Evolutionary conservation across 2,329 filamentous ascomycete genomes (phyloP), one percentile per base, ranked within the genome.

Genomic region (Colletotrichum godetiae): DNA sequence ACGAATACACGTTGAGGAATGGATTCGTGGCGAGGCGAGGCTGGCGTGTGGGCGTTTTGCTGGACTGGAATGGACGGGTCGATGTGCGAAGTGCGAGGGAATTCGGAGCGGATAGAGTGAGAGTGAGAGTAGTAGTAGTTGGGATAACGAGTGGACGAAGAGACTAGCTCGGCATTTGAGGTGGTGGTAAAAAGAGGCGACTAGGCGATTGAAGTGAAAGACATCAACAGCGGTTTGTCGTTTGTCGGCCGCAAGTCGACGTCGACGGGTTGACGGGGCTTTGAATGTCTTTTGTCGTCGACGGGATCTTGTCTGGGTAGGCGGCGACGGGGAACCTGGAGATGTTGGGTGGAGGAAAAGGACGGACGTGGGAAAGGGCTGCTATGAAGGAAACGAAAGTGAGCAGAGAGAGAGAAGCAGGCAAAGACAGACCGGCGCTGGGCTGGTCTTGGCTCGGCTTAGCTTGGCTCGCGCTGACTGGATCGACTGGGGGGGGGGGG

Each of bases 101-200:
- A 61, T 60, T 61, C 46, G 57, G 57, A 13, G 65, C 49, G 68
- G 55, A 58, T 63, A 55, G 35, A 37, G 66, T 15, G 59, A 69
- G 68, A 69, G 70, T 59, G 67, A 60, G 62, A 46, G 60, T n/a
- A 42, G 61, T 49, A 53, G 31, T 22, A 35, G 37, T 37, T 60
- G 62, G 42, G 60, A 55, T 68, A 75, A 75, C 73, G 74, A 75
- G 73, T 75, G 74, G 66, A 75, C 59, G 56, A 73, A 49, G 74
- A 75, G 74, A 73, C 74, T 75, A 75, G 74, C 74, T 75, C 74
- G 72, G 61, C 70, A 70, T 73, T 65, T 73, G 57, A 53, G 58
- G 29, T 63, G 65, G 59, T 73, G 15, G 37, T 13, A 42, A 33
- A 69, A 53, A 62, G 49, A 27, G 65, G 61, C 67, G 72, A 49